Percentiles rank a stretch among this genome's conserved stretches.
Evolutionary conservation across 2,329 filamentous ascomycete genomes (phyloP).

Genomic region (Aspergillus proliferans): DNA sequence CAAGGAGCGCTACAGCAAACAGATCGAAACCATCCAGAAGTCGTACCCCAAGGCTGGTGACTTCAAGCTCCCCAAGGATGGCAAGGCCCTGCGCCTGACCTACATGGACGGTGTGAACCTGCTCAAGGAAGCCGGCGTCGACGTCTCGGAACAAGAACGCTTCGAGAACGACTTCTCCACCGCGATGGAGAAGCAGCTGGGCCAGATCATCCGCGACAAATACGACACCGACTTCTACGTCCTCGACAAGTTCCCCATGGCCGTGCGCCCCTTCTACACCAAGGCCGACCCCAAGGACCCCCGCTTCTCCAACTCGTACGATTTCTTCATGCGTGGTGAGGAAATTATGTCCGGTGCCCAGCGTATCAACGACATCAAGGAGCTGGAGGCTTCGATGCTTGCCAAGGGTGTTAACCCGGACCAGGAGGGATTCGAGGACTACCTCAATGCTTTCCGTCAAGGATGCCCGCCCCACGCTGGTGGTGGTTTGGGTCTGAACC

Average conservation of each 20-base stretch:
- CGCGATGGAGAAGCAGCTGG: constrained; percentile 61
- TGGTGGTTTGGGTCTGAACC: constrained; percentile 59
- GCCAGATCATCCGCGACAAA: constrained; percentile 77
- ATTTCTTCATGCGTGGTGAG: constrained; percentile 66
- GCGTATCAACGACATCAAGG: constrained; percentile 57
- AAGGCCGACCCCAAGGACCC: constrained; percentile 66
- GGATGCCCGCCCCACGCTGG: constrained; percentile 60
- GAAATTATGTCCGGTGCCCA: constrained; percentile 64
- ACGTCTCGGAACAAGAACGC: constrained; percentile 43
- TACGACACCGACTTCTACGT: constrained; percentile 95
- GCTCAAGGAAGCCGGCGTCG: constrained; percentile 45
- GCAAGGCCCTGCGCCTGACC: constrained; percentile 44
- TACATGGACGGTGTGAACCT: constrained; percentile 46
- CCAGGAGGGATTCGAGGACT: constrained; percentile 56
- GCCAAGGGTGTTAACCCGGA: constrained; percentile 55
- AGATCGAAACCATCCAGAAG: constrained; percentile 43
- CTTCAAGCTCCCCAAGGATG: constrained; percentile 45
- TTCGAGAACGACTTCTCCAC: constrained; percentile 45
- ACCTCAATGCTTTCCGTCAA: constrained; percentile 58
- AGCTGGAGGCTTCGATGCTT: constrained; percentile 53
- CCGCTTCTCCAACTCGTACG: constrained; percentile 61
- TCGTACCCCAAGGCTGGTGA: constrained; percentile 46
- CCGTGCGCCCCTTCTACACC: constrained; percentile 85
- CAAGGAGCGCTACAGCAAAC: constrained; percentile 38
- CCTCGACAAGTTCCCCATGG: constrained; percentile 90